A percentile compares a stretch with the other conserved stretches of the same genome.
phyloP scores from a whole-genome alignment of 2,329 filamentous ascomycete species.

The Epichloe gansuensis region DNA sequence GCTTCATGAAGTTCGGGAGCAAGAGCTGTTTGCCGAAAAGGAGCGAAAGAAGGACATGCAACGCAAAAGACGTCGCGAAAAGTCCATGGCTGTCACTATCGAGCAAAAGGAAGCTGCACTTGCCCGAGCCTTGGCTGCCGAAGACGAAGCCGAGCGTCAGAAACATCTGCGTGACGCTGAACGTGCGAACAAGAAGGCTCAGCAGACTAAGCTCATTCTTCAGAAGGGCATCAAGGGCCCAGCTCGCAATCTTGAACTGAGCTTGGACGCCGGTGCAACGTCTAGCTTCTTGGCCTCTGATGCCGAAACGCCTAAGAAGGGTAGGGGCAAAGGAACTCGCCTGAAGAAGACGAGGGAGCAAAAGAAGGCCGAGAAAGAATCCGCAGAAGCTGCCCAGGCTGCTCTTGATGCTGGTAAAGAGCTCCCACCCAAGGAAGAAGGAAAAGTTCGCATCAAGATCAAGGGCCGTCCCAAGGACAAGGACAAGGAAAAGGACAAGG shows the following conservation, averaged over 20 bases:
- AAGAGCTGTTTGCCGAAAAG: conserved; percentile 87
- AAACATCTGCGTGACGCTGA: conserved; percentile 78
- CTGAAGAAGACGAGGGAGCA: conserved; percentile 87
- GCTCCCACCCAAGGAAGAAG: conserved; percentile 44
- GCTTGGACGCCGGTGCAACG: conserved; percentile 75
- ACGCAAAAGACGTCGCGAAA: conserved; percentile 86
- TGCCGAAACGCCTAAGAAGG: conserved; percentile 39
- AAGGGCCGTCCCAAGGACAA: conserved; percentile 38
- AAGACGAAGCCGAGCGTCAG: conserved; percentile 71
- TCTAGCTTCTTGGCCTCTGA: conserved; percentile 68
- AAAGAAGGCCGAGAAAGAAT: conserved; percentile 69
- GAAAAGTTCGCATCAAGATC: conserved; percentile 52
- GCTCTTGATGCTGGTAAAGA: conserved; percentile 71
- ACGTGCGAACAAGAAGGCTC: conserved; percentile 83
- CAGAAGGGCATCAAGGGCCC: conserved; percentile 77
- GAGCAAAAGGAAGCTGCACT: conserved; percentile 81
- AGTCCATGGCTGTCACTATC: conserved; percentile 86
- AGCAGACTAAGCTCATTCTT: conserved; percentile 76
- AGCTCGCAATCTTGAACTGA: conserved; percentile 58
- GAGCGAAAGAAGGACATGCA: conserved; percentile 99
- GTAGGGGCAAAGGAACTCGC: conserved; percentile 49
- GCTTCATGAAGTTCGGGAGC: conserved; percentile 74
- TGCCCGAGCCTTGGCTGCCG: conserved; percentile 62
- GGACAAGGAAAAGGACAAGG: conserved; percentile 27
- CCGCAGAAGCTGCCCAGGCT: conserved; percentile 78